phyloP scores from a whole-genome alignment of 495 filamentous ascomycete species.

The Penicillium steckii region DNA sequence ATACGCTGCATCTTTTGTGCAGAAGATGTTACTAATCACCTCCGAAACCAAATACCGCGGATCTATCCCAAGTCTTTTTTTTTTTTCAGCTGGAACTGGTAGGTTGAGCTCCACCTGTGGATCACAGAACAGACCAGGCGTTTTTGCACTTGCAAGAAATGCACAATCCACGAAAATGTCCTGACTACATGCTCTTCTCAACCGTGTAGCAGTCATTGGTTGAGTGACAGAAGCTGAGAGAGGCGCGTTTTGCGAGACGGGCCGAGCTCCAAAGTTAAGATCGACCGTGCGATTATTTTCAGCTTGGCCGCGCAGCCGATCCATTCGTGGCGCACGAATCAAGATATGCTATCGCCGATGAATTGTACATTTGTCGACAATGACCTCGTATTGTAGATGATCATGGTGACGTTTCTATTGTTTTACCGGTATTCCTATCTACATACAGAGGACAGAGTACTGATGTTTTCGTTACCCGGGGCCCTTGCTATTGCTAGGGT shows the following conservation, averaged over 20 bases:
- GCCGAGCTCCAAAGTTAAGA: not conserved
- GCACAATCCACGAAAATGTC: not conserved
- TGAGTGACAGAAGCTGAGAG: not conserved
- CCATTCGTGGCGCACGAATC: slow-evolving; percentile 10
- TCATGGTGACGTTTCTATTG: not conserved
- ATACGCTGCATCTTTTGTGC: no score
- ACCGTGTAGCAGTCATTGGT: not conserved
- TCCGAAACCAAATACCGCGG: not conserved
- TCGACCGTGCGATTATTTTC: slow-evolving; percentile 5
- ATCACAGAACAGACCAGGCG: not conserved
- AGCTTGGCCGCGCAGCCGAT: slow-evolving; percentile 9
- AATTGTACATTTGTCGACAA: not conserved
- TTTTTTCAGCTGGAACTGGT: not conserved
- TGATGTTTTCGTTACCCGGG: no score
- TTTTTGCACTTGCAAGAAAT: no score
- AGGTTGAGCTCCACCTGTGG: not conserved
- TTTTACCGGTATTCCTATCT: no score
- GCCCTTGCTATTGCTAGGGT: no score
- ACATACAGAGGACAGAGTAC: no score
- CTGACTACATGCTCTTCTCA: not conserved
- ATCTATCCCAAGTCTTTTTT: not conserved
- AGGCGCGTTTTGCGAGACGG: not conserved
- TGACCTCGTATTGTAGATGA: not conserved
- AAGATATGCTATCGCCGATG: slow-evolving; percentile 12
- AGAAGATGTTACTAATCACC: not conserved